These are phyloP conservation scores for Smallanthus sonchifolius DNA, from an alignment of 129 eudicot species.

Conservation along the genomic window DNA sequence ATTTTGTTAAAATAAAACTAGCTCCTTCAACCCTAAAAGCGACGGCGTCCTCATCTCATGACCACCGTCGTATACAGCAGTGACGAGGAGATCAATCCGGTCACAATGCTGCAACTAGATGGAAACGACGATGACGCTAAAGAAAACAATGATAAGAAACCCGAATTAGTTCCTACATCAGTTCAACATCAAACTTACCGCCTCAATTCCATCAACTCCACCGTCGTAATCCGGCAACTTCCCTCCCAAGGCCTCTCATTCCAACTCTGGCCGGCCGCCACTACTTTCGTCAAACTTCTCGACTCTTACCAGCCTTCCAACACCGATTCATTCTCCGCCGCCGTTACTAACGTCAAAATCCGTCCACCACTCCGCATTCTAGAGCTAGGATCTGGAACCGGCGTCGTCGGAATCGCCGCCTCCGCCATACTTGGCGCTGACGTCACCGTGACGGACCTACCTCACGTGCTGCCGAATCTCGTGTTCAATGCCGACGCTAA, in stretches of 20 bases:
- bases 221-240: constrained; percentile 57
- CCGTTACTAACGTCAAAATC: background rate
- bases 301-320: constrained; percentile 25
- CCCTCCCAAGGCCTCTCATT: constrained; percentile 84
- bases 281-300: constrained; percentile 61
- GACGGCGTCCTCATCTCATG: constrained; percentile 13
- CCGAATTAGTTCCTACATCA: constrained; percentile 9
- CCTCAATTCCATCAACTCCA: constrained; percentile 47
- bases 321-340: constrained; percentile 29
- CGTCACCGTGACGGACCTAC: constrained; percentile 86
- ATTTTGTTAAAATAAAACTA: constrained; percentile 20
- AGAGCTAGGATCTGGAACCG: constrained; percentile 96
- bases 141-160: background rate
- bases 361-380: constrained; percentile 50
- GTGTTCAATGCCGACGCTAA: constrained; percentile 53
- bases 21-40: constrained; percentile 22
- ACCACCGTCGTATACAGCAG: constrained; percentile 7
- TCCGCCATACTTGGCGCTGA: constrained; percentile 73
- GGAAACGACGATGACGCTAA: background rate
- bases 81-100: constrained; percentile 45
- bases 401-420: constrained; percentile 81
- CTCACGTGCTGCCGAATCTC: constrained; percentile 72
- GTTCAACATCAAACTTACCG: constrained; percentile 31
- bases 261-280: constrained; percentile 98
- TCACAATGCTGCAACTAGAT: constrained; percentile 30